Evolutionary conservation across 768 basidiomycete genomes (phyloP).

Genomic region (Tricholoma saponaceum): DNA sequence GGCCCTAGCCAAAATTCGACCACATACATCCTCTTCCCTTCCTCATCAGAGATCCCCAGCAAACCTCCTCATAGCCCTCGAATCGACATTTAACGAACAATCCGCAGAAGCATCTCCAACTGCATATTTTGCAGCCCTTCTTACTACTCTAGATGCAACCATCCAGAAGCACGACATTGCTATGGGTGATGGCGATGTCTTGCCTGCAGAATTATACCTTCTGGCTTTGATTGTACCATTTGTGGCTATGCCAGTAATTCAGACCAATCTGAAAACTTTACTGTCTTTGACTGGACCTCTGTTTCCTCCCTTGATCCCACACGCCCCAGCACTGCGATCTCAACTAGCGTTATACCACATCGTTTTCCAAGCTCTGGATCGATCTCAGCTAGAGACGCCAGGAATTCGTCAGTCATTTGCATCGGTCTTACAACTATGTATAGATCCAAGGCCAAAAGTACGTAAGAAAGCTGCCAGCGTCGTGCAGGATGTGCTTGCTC

Average conservation of each 20-base stretch:
- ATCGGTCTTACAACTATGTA: constrained; percentile 73
- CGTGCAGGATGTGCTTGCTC: constrained; percentile 69
- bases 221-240: constrained; percentile 74
- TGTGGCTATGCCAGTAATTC: constrained; percentile 77
- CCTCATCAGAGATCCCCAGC: constrained; percentile 89
- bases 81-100: constrained; percentile 73
- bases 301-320: constrained; percentile 58
- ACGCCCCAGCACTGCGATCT: constrained; percentile 83
- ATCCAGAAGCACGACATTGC: constrained; percentile 53
- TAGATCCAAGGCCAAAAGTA: constrained; percentile 92
- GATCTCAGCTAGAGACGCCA: constrained; percentile 61
- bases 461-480: constrained; percentile 87
- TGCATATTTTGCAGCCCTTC: constrained; percentile 91
- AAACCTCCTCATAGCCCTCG: constrained; percentile 77
- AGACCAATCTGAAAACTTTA: constrained; percentile 66
- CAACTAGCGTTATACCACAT: constrained; percentile 74
- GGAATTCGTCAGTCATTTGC: constrained; percentile 80
- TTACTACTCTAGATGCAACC: constrained; percentile 79
- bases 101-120: constrained; percentile 67
- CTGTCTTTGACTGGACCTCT: constrained; percentile 75
- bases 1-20: constrained; percentile 79
- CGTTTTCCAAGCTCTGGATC: constrained; percentile 67
- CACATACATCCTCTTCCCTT: constrained; percentile 77
- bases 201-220: constrained; percentile 84
- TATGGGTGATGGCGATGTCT: constrained; percentile 63